Conservation (phyloP, 257 asterid species). For the Ajuga chamaepitys region DNA sequence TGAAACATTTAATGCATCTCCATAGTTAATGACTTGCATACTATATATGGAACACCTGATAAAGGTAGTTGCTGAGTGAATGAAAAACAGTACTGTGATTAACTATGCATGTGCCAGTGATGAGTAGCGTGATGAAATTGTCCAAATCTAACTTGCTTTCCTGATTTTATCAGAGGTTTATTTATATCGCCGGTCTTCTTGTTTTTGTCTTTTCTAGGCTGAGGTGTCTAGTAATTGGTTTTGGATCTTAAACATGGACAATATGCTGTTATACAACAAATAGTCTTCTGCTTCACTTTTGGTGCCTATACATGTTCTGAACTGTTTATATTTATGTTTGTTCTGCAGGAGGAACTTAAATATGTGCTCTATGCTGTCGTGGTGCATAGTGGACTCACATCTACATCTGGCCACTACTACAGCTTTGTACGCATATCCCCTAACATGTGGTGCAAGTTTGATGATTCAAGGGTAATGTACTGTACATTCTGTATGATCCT, state of each 20-base stretch:
- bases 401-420: conserved; percentile 84
- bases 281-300: not conserved
- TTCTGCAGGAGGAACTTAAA: conserved; percentile 57
- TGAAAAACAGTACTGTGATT: not conserved
- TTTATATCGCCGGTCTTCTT: not conserved
- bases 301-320: conserved; percentile 6
- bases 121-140: not conserved
- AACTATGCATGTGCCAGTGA: not conserved
- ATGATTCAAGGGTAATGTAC: conserved; percentile 64
- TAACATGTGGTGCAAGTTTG: conserved; percentile 68
- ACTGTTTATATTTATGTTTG: not conserved
- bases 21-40: not conserved
- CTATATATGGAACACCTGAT: not conserved
- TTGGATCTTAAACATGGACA: not conserved
- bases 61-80: not conserved
- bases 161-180: not conserved
- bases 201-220: not conserved
- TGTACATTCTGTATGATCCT: not conserved
- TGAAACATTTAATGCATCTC: not conserved
- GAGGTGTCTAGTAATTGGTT: not conserved
- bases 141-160: not conserved
- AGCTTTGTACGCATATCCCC: conserved; percentile 65
- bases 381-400: conserved; percentile 68
- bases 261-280: not conserved
- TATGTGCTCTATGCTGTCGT: conserved; percentile 75